Percentiles rank a stretch among this genome's conserved stretches.
Evolutionary conservation across 2,329 filamentous ascomycete genomes (phyloP).

Genomic region (Hirsutella minnesotensis): DNA sequence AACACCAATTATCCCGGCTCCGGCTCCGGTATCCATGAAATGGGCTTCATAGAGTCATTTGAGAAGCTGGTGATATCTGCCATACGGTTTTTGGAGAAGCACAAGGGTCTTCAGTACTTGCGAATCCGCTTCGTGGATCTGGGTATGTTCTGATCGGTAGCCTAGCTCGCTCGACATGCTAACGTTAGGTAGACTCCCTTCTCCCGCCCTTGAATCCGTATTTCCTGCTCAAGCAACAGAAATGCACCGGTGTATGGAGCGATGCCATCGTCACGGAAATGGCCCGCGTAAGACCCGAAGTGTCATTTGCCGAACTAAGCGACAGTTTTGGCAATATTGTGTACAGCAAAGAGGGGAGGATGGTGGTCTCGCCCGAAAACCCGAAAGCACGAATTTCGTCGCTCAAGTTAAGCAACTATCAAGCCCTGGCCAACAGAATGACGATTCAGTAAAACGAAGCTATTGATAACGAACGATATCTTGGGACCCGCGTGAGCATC

Average conservation of each 20-base stretch:
- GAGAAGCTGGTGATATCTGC: constrained; percentile 55
- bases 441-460: constrained; percentile 18
- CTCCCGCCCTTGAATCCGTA: constrained; percentile 62
- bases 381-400: constrained; percentile 40
- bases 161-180: constrained; percentile 3
- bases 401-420: constrained; percentile 46
- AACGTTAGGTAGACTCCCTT: constrained; percentile 44
- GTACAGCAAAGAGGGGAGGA: constrained; percentile 46
- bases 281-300: constrained; percentile 42
- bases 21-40: constrained; percentile 59
- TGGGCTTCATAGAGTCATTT: constrained; percentile 60
- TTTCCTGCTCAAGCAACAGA: constrained; percentile 49
- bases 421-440: constrained; percentile 30
- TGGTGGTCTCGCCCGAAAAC: constrained; percentile 44
- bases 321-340: constrained; percentile 52
- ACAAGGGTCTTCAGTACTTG: constrained; percentile 50
- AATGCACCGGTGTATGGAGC: constrained; percentile 62
- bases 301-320: constrained; percentile 47
- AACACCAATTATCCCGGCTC: constrained; percentile 47
- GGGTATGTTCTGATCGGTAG: constrained; percentile 26
- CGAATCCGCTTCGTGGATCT: constrained; percentile 67
- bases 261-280: constrained; percentile 52
- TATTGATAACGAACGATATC: neutral
- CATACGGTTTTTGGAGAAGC: constrained; percentile 45
- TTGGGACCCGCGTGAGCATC: neutral